Conservation (phyloP, 179 eudicot genomes). For the Silene noctiflora region DNA sequence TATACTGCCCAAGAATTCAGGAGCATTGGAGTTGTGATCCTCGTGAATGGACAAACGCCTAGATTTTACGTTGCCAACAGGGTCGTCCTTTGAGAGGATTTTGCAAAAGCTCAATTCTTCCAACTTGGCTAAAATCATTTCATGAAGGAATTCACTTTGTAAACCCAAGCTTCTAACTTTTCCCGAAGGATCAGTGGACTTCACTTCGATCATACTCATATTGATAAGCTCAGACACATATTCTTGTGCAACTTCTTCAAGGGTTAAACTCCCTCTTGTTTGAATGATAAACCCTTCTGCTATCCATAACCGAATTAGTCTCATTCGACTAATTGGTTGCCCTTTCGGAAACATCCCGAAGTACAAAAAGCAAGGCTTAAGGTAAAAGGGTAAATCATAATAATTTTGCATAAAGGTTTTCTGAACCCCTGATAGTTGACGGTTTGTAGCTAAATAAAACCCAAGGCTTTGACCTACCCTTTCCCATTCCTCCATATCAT, state of each 20-base stretch:
- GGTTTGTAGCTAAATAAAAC: slow-evolving; percentile 17
- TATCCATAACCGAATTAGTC: slow-evolving; percentile 36
- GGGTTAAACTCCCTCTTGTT: slow-evolving; percentile 3
- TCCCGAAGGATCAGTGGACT: background rate
- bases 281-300: slow-evolving; percentile 31
- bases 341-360: slow-evolving; percentile 37
- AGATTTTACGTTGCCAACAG: background rate
- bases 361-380: slow-evolving; percentile 38
- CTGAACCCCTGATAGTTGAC: slow-evolving; percentile 13
- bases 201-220: slow-evolving; percentile 29
- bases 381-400: slow-evolving; percentile 22
- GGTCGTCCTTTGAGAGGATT: background rate
- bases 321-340: background rate
- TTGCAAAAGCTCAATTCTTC: slow-evolving; percentile 29
- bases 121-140: slow-evolving; percentile 28
- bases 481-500: slow-evolving; percentile 27
- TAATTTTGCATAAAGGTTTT: slow-evolving; percentile 17
- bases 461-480: slow-evolving; percentile 26
- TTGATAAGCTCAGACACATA: slow-evolving; percentile 22
- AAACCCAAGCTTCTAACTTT: slow-evolving; percentile 20
- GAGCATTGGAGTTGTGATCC: background rate
- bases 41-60: slow-evolving; percentile 24
- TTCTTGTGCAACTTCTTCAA: slow-evolving; percentile 34
- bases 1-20: background rate
- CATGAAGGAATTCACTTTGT: slow-evolving; percentile 21